A percentile compares a stretch with the other conserved stretches of the same genome.
phyloP scores from a whole-genome alignment of 371 early-diverging fungal genomes.

The Parasitella parasitica region DNA sequence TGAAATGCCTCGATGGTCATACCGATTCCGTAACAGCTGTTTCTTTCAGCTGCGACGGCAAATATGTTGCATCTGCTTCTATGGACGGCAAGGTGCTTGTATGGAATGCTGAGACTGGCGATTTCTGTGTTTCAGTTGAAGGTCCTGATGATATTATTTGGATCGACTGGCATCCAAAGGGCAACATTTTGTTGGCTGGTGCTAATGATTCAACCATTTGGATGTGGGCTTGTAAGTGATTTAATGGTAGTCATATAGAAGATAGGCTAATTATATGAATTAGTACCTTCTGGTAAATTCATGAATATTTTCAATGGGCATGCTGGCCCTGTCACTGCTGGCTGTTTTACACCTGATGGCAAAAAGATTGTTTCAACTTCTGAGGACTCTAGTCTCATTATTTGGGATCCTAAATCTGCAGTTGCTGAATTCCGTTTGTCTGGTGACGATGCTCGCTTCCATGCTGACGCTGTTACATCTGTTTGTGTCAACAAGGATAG shows the following conservation, averaged over 20 bases:
- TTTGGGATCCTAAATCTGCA: conserved; percentile 95
- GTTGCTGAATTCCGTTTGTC: conserved; percentile 60
- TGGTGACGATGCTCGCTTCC: conserved; percentile 85
- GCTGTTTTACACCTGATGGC: conserved; percentile 90
- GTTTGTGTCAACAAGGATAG: conserved; percentile 77
- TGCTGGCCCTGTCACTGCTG: conserved; percentile 81
- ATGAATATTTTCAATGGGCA: conserved; percentile 96
- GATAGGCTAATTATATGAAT: background rate
- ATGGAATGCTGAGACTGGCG: conserved; percentile 68
- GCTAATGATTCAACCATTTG: conserved; percentile 87
- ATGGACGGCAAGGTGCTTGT: conserved; percentile 96
- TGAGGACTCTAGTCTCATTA: conserved; percentile 80
- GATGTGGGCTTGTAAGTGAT: conserved; percentile 85
- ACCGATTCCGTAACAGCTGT: conserved; percentile 87
- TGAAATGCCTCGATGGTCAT: conserved; percentile 68
- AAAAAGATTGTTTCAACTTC: conserved; percentile 78
- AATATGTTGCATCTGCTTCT: conserved; percentile 86
- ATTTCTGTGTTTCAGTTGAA: conserved; percentile 68
- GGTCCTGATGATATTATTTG: conserved; percentile 87
- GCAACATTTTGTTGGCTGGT: conserved; percentile 87
- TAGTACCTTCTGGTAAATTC: conserved; percentile 79
- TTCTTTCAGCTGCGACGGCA: conserved; percentile 85
- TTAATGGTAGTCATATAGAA: too few species aligned
- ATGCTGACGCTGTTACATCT: conserved; percentile 77
- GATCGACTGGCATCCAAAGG: conserved; percentile 96